These are phyloP conservation scores for Phytophthora podocarpi DNA, from an alignment of 352 stramenopile genomes.

Conservation along the genomic window DNA sequence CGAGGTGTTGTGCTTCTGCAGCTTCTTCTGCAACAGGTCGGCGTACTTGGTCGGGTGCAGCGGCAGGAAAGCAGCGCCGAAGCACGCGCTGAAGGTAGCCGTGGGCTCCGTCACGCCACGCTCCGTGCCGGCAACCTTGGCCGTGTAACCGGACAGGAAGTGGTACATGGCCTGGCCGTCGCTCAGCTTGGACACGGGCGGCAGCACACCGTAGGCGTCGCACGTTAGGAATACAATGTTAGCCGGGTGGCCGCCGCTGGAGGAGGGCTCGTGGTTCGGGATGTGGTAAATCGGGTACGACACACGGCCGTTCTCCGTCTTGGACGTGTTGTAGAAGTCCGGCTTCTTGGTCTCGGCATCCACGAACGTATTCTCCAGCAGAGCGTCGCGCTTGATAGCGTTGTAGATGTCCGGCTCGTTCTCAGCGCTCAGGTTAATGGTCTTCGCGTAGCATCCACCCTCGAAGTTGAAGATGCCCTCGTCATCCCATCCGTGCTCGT, in stretches of 20 bases:
- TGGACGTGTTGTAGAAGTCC: constrained; percentile 96
- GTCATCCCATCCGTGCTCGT: constrained; percentile 98
- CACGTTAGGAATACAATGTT: constrained; percentile 98
- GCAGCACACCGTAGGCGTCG: constrained; percentile 98
- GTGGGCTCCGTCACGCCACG: constrained; percentile 95
- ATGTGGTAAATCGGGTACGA: constrained; percentile 99
- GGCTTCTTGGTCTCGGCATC: constrained; percentile 70
- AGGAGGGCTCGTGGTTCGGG: constrained; percentile 90
- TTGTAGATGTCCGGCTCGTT: constrained; percentile 99
- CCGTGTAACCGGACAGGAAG: constrained; percentile 98
- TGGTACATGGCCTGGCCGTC: constrained; percentile 98
- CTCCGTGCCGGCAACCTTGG: constrained; percentile 98
- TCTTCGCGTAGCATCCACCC: constrained; percentile 99
- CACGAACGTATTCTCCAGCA: constrained; percentile 97
- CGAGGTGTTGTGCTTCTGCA: constrained; percentile 93
- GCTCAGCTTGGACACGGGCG: constrained; percentile 95
- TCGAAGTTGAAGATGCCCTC: constrained; percentile 99
- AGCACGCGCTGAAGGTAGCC: constrained; percentile 97
- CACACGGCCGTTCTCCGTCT: constrained; percentile 98
- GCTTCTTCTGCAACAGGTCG: constrained; percentile 96
- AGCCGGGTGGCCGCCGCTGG: constrained; percentile 93
- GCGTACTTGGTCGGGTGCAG: constrained; percentile 97
- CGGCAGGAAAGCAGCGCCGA: constrained; percentile 97
- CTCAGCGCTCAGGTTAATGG: constrained; percentile 95
- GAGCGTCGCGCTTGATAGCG: constrained; percentile 96